A percentile compares a stretch with the other conserved stretches of the same genome.
phyloP scores from a whole-genome alignment of 495 filamentous ascomycete species.

The Penicillium chermesinum region DNA sequence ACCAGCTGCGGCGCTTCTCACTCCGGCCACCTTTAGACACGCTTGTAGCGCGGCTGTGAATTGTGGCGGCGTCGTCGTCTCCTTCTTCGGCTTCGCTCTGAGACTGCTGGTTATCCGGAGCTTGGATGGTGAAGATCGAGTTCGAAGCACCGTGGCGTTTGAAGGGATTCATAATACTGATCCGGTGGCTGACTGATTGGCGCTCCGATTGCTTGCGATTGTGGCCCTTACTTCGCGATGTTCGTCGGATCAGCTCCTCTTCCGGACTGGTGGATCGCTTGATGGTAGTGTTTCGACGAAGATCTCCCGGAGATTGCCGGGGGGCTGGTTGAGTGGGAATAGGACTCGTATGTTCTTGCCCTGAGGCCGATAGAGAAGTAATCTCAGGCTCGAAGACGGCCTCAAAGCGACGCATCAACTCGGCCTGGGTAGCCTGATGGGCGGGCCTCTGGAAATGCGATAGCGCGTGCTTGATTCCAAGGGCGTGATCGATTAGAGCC shows the following conservation, averaged over 20 bases:
- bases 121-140: slow-evolving; percentile 34
- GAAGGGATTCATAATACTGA: slow-evolving; percentile 47
- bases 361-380: slow-evolving; percentile 20
- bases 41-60: slow-evolving; percentile 41
- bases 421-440: slow-evolving; percentile 53
- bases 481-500: slow-evolving; percentile 83
- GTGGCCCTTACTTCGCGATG: slow-evolving; percentile 27
- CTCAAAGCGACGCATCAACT: slow-evolving; percentile 47
- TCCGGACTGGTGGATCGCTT: slow-evolving; percentile 37
- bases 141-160: slow-evolving; percentile 37
- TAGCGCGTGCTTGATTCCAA: slow-evolving; percentile 79
- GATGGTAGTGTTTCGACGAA: slow-evolving; percentile 19
- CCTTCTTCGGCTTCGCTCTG: slow-evolving; percentile 22
- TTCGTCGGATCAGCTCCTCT: slow-evolving; percentile 31
- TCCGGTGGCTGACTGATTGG: slow-evolving; percentile 43
- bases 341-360: slow-evolving; percentile 23
- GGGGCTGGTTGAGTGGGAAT: slow-evolving; percentile 16
- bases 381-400: slow-evolving; percentile 47
- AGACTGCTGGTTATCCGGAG: slow-evolving; percentile 17
- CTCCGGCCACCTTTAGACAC: slow-evolving; percentile 35
- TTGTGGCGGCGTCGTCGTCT: slow-evolving; percentile 39
- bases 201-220: slow-evolving; percentile 33
- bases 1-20: slow-evolving; percentile 39
- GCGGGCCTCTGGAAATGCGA: slow-evolving; percentile 57
- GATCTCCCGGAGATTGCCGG: slow-evolving; percentile 22